A percentile compares a stretch with the other conserved stretches of the same genome.
These are phyloP conservation scores for Diaporthe sp. DNA, from an alignment of 2,329 filamentous ascomycete genomes.

Conservation along the genomic window DNA sequence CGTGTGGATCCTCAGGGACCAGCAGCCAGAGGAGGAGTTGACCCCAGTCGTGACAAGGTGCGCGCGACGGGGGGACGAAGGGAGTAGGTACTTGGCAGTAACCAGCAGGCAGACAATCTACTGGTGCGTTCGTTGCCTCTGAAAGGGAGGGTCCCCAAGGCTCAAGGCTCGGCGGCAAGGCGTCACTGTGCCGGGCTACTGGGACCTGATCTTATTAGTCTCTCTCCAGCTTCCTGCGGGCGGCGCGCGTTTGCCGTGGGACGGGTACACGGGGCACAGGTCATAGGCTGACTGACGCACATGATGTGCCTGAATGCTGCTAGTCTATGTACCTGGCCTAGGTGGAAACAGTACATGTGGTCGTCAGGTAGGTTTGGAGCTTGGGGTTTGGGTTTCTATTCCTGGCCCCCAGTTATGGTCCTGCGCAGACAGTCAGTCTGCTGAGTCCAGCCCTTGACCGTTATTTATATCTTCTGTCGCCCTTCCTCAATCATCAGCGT, in stretches of 20 bases:
- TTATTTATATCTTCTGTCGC: neutral
- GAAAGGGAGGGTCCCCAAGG: neutral
- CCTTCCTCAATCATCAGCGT: neutral
- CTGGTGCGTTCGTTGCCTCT: neutral
- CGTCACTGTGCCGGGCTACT: constrained; percentile 5
- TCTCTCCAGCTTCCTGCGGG: neutral
- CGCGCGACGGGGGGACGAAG: neutral
- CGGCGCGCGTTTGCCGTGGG: neutral
- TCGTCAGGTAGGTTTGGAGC: neutral
- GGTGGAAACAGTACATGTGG: neutral
- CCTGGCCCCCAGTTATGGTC: neutral
- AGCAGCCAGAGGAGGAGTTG: neutral
- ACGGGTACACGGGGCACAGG: neutral
- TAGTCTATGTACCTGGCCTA: too few relatives aligned
- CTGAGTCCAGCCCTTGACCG: neutral
- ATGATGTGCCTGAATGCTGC: neutral
- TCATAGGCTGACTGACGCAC: neutral
- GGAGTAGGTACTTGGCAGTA: neutral
- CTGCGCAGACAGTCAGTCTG: neutral
- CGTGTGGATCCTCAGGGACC: constrained; percentile 21
- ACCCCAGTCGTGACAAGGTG: neutral
- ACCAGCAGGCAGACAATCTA: neutral
- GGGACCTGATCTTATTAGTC: constrained; percentile 25
- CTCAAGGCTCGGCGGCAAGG: constrained; percentile 5
- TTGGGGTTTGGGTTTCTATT: constrained; percentile 22